Evolutionary conservation across 1,284 basidiomycete species (phyloP), one percentile per base, ranked within the genome.

Genomic region (Ganoderma meredithae): DNA sequence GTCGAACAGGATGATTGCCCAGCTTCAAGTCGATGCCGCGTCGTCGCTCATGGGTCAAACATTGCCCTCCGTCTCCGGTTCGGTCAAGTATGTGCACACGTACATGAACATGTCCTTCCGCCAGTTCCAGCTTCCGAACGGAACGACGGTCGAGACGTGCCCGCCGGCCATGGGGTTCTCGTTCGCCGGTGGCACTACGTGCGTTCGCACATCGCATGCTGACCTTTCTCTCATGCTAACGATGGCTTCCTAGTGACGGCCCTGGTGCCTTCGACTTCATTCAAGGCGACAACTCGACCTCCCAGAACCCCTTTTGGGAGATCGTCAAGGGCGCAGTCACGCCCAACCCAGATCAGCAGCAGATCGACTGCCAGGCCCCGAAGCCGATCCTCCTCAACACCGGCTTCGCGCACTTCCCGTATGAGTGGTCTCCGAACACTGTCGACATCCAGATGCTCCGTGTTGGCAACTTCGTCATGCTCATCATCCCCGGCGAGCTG

Each of bases 161-260:
- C 92, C 94, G 10, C 85, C 93, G 67, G 94, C 93, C 44, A 82
- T 95, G 79, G 94, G 92, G 19, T 92, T 83, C 76, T 83, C 86
- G 1, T 94, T 94, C 75, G 92, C 91, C 47, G 93, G 91, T 62
- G 93, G 93, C 73, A 95, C 93, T 27, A 94, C 93, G 87, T 93
- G 59, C n/a, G 49, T 56, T 12, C 22, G 10, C 47, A 49, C 19
- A 22, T 59, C 2, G 47, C 2, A 15, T 19, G 17, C 62, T 22
- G 27, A 36, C 36, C 36, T 62, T 63, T 60, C 55, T 17, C 33
- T 25, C 13, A 40, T 22, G n/a, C 49, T 60, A 33, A 49, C 33
- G 44, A 53, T 36, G 12, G 39, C 27, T 53, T 56, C 22, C 62
- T 69, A 92, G 90, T 22, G 92, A 93, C 76, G 94, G 94, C 0